Conservation (phyloP, 148 eudicot species). For the Agrostemma githago region DNA sequence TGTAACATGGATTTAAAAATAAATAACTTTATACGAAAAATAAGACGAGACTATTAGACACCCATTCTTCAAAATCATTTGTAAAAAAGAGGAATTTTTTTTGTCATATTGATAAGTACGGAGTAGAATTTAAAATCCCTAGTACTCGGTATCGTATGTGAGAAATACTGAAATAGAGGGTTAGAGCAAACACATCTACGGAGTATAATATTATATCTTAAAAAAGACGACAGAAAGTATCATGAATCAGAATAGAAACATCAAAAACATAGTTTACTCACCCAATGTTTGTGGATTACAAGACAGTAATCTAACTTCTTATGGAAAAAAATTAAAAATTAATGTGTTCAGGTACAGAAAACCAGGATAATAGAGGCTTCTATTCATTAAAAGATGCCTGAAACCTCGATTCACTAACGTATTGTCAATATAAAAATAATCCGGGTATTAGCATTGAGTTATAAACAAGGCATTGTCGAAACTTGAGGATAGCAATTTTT, state of each 20-base stretch:
- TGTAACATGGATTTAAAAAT: slow-evolving; percentile 6
- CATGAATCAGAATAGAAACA: slow-evolving; percentile 93
- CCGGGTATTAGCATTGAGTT: slow-evolving; percentile 6
- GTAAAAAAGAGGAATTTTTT: too few species aligned
- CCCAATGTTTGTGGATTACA: slow-evolving; percentile 48
- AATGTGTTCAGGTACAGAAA: slow-evolving; percentile 88
- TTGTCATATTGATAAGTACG: not conserved
- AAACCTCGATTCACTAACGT: slow-evolving; percentile 40
- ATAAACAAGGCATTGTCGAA: slow-evolving; percentile 38
- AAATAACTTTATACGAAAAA: not conserved
- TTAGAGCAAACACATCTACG: not conserved
- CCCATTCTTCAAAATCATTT: not conserved
- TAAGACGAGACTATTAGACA: not conserved
- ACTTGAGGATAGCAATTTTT: slow-evolving; percentile 35
- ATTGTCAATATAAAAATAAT: slow-evolving; percentile 15
- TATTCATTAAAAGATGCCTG: slow-evolving; percentile 42
- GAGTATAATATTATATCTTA: not conserved
- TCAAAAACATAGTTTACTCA: slow-evolving; percentile 68
- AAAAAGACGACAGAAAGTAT: slow-evolving; percentile 40
- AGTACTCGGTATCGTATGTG: not conserved
- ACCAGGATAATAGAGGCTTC: slow-evolving; percentile 69
- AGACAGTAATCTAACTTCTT: slow-evolving; percentile 29
- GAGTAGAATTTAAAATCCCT: not conserved
- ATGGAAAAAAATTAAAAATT: slow-evolving; percentile 26
- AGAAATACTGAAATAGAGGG: not conserved